Conservation (phyloP, 228 moss, liverwort and hornwort genomes). For the Sphagnum magellanicum region DNA sequence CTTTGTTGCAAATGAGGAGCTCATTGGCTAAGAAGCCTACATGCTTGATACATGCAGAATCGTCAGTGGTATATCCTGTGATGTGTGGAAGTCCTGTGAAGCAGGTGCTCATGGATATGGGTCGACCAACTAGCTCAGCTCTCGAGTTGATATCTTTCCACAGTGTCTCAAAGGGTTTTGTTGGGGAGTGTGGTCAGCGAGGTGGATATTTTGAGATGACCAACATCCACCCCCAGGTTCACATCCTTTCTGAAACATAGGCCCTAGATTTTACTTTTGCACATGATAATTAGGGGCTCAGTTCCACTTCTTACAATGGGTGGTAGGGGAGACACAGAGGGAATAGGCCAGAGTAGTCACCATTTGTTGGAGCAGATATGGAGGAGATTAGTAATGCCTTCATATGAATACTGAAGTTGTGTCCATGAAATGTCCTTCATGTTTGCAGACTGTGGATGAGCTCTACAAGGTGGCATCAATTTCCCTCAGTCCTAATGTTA, state of each 20-base stretch:
- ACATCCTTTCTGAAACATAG: neutral
- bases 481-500: constrained; percentile 86
- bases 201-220: constrained; percentile 99
- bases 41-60: too few species aligned
- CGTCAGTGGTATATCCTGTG: too few species aligned
- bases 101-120: constrained; percentile 77
- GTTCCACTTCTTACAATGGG: too few species aligned
- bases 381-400: too few species aligned
- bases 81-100: neutral
- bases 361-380: too few species aligned
- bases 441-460: constrained; percentile 72
- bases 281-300: too few species aligned
- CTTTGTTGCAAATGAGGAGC: neutral
- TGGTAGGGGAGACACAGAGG: too few species aligned
- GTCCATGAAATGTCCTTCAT: neutral
- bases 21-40: too few species aligned
- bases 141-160: constrained; percentile 91
- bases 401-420: neutral
- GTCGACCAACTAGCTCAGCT: constrained; percentile 31
- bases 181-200: constrained; percentile 97
- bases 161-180: constrained; percentile 83
- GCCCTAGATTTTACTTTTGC: neutral
- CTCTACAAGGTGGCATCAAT: constrained; percentile 95
- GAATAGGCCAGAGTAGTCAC: too few species aligned
- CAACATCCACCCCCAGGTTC: constrained; percentile 76